Base-by-base conservation (phyloP, 1,284 basidiomycete species). In the Trichosporon ovoides region DNA sequence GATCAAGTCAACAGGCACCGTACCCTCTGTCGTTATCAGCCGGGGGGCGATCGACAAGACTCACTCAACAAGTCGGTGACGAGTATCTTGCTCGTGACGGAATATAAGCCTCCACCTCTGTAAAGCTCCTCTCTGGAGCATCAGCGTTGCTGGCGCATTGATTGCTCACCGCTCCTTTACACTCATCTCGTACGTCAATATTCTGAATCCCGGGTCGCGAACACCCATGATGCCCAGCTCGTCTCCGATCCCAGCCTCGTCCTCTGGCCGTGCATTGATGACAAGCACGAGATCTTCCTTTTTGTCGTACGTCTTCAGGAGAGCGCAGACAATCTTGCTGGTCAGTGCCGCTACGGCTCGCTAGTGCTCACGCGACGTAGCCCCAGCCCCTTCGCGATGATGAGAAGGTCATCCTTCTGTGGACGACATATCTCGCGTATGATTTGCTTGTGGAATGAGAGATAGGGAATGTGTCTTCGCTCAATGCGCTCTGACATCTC, bases 171-270 rank as follows among this genome's bases (percentile, higher is more conserved):
- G 82, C 52, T 92, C 87, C 70, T 87, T 87, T 65, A 84, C 87
- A 7, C 80, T 83, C 71, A 87, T 89, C 72, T 98, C 93, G 71
- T 92, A 90, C 0, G 85, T 87, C 3, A 98, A 84, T 12, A 88
- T 83, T 14, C 91, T 82, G 58, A 98, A 79, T 0, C 92, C 91
- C 0, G 91, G 92, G 66, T 85, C 87, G 60, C 89, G 80, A 62
- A 91, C 92, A 2, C 94, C 93, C 83, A 96, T 88, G 20, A 93
- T 86, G 0, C 90, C 88, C 10, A 98, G 82, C 71, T 96, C 91
- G 67, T 97, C 93, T 0, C 91, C 91, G 38, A 98, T 89, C 1
- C 88, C 91, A 0, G 85, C 82, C 70, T 96, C 93, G 71, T 98
- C 95, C 62, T 94, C 89, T 3, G 84, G 81, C 0, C 76, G 84